Conservation (phyloP, 768 basidiomycete species). For the Leccinum truebloodii region DNA sequence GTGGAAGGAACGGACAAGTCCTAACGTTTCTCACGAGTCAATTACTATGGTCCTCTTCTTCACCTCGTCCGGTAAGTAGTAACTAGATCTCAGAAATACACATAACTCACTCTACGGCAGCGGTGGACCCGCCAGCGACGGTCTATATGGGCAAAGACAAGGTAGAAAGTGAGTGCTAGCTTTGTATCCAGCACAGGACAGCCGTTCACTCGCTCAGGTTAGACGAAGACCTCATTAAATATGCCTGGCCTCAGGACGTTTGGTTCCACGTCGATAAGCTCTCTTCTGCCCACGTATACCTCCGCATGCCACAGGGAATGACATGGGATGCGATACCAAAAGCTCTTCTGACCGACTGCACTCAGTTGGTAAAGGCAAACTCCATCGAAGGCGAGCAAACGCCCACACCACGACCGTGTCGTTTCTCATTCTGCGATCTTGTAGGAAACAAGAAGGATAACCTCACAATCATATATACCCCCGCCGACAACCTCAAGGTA, state of each 20-base stretch:
- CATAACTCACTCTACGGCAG: conserved; percentile 35
- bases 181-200: background rate
- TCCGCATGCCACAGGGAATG: conserved; percentile 84
- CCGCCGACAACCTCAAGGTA: conserved; percentile 90
- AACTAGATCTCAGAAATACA: rapidly evolving
- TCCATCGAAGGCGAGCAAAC: conserved; percentile 76
- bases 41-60: conserved; percentile 61
- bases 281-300: conserved; percentile 94
- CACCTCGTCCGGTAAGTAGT: conserved; percentile 47
- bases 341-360: conserved; percentile 76
- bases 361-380: conserved; percentile 96
- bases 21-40: background rate
- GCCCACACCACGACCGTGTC: background rate
- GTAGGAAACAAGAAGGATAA: conserved; percentile 96
- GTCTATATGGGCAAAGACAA: conserved; percentile 98
- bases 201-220: conserved; percentile 25
- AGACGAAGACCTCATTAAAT: conserved; percentile 97
- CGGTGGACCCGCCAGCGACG: conserved; percentile 58
- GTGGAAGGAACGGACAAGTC: background rate
- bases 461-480: conserved; percentile 91
- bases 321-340: conserved; percentile 88
- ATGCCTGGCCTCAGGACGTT: conserved; percentile 84
- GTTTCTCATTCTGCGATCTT: background rate
- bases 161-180: conserved; percentile 72
- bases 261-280: conserved; percentile 99